Evolutionary conservation across 129 eudicot genomes (phyloP), one percentile per base, ranked within the genome.

Genomic region (Sambucus nigra): DNA sequence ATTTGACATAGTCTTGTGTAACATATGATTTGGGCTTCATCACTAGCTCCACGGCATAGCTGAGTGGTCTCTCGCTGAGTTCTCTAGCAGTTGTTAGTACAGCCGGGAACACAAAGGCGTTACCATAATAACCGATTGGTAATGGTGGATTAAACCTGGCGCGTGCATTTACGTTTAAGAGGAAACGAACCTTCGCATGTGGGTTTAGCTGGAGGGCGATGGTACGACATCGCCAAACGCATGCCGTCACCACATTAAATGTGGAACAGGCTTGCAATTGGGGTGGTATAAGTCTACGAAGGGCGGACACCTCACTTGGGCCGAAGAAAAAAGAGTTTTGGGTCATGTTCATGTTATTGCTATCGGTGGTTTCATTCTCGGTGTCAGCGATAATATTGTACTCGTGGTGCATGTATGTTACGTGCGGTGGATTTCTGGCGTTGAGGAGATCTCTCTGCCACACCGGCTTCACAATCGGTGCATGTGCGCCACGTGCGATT

Each of bases 271-370:
- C 59, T 54, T 49, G 49, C 19, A 84, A 64, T 35, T 81, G 48
- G 17, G 68, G 16, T 0, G 94, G 94, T 26, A 88, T 51, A 4
- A 63, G 64, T 29, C 58, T 64, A 5, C 82, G 76, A 22, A 86
- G 66, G 5, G 78, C 78, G 12, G 63, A 19, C 14, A 85, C 6
- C 49, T 85, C 83, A 0, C 17, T 1, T 1, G 94, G 73, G 2
- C 95, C 96, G 26, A 86, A 82, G 59, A 87, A 87, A 69, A 87
- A 87, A 5, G 85, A 82, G 38, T 27, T 55, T 32, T 87, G 96
- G 13, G 63, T 81, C 96, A 82, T 82, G 74, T 63, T 81, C 96
- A 79, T 82, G 74, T 79, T 80, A 51, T 79, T 80, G 7, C 76
- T 57, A 4, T 92, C 77, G 53, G 76, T 67, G 21, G 73, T 70